A percentile compares a stretch with the other conserved stretches of the same genome.
Evolutionary conservation across 164 flowering plant species (phyloP).

Genomic region (Houttuynia cordata): DNA sequence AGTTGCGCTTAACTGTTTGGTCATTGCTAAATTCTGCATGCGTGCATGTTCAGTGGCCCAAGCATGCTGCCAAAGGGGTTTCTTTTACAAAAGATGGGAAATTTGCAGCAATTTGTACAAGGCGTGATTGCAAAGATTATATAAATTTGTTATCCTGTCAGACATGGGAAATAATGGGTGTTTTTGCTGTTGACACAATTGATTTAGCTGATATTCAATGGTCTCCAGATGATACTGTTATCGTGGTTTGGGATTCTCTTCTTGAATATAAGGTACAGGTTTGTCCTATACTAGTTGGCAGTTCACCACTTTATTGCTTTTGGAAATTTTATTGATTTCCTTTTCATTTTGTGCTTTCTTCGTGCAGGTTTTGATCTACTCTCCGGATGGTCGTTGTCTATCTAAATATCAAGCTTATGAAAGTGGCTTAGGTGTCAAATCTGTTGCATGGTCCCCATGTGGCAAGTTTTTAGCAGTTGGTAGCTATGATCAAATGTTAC

Average conservation of each 20-base stretch:
- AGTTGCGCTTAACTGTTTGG: constrained; percentile 87
- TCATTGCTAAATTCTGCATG: constrained; percentile 91
- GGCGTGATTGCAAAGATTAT: constrained; percentile 95
- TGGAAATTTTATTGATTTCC: background rate
- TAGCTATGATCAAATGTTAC: constrained; percentile 92
- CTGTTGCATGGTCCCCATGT: constrained; percentile 95
- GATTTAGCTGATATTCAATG: constrained; percentile 92
- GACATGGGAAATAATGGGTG: constrained; percentile 92
- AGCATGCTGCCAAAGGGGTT: constrained; percentile 86
- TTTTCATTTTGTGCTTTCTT: constrained; percentile 3
- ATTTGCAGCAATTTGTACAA: constrained; percentile 87
- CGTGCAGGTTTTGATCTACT: constrained; percentile 82
- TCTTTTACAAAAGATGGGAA: constrained; percentile 90
- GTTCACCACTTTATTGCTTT: background rate
- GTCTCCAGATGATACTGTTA: constrained; percentile 97
- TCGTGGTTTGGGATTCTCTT: constrained; percentile 86
- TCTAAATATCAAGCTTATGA: constrained; percentile 95
- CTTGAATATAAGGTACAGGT: constrained; percentile 78
- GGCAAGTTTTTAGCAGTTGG: constrained; percentile 94
- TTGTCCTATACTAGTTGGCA: background rate
- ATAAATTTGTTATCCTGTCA: constrained; percentile 82
- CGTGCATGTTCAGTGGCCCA: constrained; percentile 90
- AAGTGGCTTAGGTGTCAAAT: constrained; percentile 91
- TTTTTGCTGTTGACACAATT: constrained; percentile 78
- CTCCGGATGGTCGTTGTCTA: constrained; percentile 95